Evolutionary conservation across 192 early-diverging fungal species (phyloP), one percentile per base, ranked within the genome.

Genomic region (Coemansia sp.): DNA sequence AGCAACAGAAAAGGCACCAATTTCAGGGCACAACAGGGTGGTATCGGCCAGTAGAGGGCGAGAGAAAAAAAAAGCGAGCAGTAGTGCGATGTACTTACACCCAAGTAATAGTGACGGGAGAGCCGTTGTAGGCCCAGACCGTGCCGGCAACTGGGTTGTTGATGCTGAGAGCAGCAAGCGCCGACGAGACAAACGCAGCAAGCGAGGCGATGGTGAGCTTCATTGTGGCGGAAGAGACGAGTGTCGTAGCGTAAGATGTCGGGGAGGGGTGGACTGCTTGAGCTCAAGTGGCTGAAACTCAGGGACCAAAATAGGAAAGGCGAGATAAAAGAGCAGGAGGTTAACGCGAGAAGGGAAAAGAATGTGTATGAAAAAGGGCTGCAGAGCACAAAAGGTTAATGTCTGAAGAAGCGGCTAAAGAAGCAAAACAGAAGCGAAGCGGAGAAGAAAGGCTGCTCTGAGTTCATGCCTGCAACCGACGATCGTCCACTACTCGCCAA

Each of bases 121-220:
- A 18, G 47, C 68, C 64, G 45, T 73, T 43, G 23, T 52, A 20
- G 6, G 64, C 20, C 79, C 70, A 73, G 52, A 72, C 68, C 20
- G 74, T 73, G 39, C 64, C 64, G 3, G 60, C 68, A 43, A 76
- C 70, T 5, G 79, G 79, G 74, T 59, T 76, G 74, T 73, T 82
- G 64, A 82, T 82, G 64, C 50, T 65, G 70, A 82, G 63, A 18
- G 52, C 58, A 20, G 64, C 79, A 61, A 76, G 45, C 37, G 50
- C 73, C 23, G 64, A 72, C 37, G 79, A 65, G 34, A 65, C 69
- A 47, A 82, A 48, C 31, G 71, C 70, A 31, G 65, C 35, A 41
- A 76, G 34, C 26, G 78, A 59, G 53, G 70, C 41, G 36, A 76
- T 61, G 43, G 48, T 2, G 28, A 81, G 37, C 70, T 81, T 75